Base-by-base conservation (phyloP, 2,329 filamentous ascomycete genomes). In the Colletotrichum viniferum region DNA sequence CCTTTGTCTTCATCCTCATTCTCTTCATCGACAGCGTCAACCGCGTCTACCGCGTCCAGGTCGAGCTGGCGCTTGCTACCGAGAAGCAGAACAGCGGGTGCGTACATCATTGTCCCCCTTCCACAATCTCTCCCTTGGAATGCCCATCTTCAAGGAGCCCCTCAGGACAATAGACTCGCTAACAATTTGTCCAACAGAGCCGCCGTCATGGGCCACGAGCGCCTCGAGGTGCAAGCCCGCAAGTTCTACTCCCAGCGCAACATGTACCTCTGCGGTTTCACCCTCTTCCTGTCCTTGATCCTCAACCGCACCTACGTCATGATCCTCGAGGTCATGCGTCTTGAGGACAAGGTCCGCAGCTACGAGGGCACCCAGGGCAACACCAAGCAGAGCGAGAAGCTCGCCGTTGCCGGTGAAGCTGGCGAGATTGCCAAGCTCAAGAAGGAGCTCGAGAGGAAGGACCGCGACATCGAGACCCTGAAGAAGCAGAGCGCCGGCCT, bases 181-280 rank as follows among this genome's bases (percentile, higher is more conserved):
- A 32, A 76, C 30, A 52, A 32, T 5, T 3, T 24, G 1, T 52
- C 36, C n/a, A 43, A 18, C 79, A 88, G 86, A 73, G 86, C 94
- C 82, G 91, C 93, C 67, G 92, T 96, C 76, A 92, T 98, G 81
- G 96, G 97, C 78, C 94, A 95, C 83, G 97, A 98, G 85, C 96
- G 97, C 78, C 96, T 98, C 91, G 97, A 99, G 88, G 96, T 98
- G 68, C 97, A 99, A 87, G 96, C 97, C 79, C 96, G 97, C 91
- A 99, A 99, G 88, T 99, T 99, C 90, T 99, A 99, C 91, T 98
- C 96, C 77, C 96, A 99, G 89, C 96, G 97, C 86, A 99, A 99
- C 92, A 99, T 99, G 97, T 99, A 99, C 88, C 96, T 99, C 77
- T 98, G 97, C 86, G 97, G 97, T 81, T 99, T 99, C 90, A 99